phyloP scores from a whole-genome alignment of 2,329 filamentous ascomycete species.

The Colletotrichum horii region DNA sequence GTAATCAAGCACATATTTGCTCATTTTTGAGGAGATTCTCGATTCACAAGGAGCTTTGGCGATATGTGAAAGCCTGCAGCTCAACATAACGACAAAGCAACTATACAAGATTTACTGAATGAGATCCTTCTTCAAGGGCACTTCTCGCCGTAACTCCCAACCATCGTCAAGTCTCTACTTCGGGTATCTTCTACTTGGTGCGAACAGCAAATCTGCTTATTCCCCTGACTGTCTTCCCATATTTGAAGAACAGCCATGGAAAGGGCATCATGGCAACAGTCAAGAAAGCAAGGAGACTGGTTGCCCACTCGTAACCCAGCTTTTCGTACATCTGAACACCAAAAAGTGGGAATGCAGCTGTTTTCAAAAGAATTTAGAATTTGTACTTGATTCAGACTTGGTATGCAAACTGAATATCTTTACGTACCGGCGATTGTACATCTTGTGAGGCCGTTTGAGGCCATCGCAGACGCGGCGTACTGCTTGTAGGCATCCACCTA shows the following conservation, averaged over 20 bases:
- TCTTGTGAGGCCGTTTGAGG: constrained; percentile 81
- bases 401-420: not conserved
- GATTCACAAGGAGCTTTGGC: not conserved
- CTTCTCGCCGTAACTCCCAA: not conserved
- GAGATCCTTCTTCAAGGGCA: not conserved
- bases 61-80: rapidly evolving
- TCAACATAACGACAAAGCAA: not conserved
- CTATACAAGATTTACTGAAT: not conserved
- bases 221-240: constrained; percentile 60
- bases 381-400: not conserved
- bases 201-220: constrained; percentile 56
- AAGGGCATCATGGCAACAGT: constrained; percentile 67
- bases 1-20: not conserved
- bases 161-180: not conserved
- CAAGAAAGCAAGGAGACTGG: constrained; percentile 64
- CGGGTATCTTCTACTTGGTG: not conserved
- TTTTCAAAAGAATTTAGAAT: not conserved
- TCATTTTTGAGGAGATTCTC: not conserved
- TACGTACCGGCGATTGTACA: constrained; percentile 72
- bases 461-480: constrained; percentile 80
- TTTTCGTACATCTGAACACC: constrained; percentile 73
- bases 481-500: constrained; percentile 78
- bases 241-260: constrained; percentile 66
- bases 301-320: constrained; percentile 74
- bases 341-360: constrained; percentile 77